A percentile compares a stretch with the other conserved stretches of the same genome.
These are phyloP conservation scores for Glycine soja DNA, from an alignment of 306 rosid species.

Conservation along the genomic window DNA sequence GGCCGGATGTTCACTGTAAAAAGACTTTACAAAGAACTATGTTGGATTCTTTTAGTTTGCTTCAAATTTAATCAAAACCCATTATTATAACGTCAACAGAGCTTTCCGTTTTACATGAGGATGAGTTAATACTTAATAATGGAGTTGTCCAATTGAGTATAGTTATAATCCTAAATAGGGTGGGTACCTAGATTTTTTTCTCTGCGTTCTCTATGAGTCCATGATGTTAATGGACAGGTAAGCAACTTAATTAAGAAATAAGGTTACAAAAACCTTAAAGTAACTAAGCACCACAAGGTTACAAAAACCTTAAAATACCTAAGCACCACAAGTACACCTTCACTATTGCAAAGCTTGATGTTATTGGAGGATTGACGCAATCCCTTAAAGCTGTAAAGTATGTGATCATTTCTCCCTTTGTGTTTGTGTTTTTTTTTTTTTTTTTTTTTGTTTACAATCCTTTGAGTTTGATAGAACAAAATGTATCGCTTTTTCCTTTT, in stretches of 20 bases:
- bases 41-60: constrained; percentile 39
- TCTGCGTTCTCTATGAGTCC: background rate
- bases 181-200: background rate
- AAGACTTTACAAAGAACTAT: background rate
- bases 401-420: no score
- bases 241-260: background rate
- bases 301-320: no score
- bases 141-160: constrained; percentile 24
- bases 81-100: constrained; percentile 37
- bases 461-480: no score
- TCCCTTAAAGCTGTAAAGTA: no score
- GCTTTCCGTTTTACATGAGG: constrained; percentile 11
- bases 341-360: no score
- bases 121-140: constrained; percentile 30
- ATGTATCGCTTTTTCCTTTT: no score
- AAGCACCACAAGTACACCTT: no score
- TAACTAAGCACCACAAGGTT: no score
- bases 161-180: background rate
- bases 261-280: no score
- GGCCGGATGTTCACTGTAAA: constrained; percentile 2
- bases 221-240: background rate
- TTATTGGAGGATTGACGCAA: no score
- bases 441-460: no score
- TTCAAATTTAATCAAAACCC: constrained; percentile 48
- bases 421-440: no score